Evolutionary conservation across 805 yeast genomes (phyloP), one percentile per base, ranked within the genome.

Genomic region (Ogataea nakhonphanomensis): DNA sequence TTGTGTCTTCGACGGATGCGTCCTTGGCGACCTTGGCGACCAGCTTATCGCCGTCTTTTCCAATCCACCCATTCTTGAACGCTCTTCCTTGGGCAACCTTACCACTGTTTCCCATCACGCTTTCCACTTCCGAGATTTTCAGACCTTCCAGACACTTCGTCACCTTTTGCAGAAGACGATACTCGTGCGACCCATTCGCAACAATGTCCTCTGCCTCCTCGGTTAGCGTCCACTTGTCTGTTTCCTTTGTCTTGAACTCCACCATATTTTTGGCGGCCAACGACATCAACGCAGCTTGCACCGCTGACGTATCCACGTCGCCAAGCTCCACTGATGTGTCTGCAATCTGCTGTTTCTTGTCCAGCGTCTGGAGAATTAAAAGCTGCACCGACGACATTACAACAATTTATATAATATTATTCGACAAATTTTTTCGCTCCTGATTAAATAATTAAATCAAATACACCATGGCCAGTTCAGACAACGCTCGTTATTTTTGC

Each of bases 31-130:
- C 70, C 48, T 79, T 77, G 22, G 85, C 61, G 36, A 86, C 76
- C 53, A 91, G 74, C 56, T 74, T 79, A 53, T 85, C 95, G 43
- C 91, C 95, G 44, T 83, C 85, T 63, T 95, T 93, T 49, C 76
- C 69, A 55, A 93, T 81, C 99, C 99, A 93, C 30, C 95, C 95
- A 64, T 90, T 90, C 66, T 89, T 91, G 76, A 93, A 95, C 12
- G 98, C 99, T 57, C 90, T 81, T 53, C 95, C 95, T 69, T 93
- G 99, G 48, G 99, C 99, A 49, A 91, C 74, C 54, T 82, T 81
- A 48, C 97, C 98, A 44, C 79, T 79, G 37, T 79, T 69, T 41
- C 97, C 97, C 66, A 91, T 70, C 50, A 82, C 75, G 41, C 79
- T 61, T 34, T 67, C 67, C 39, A 84, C 86, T 39, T 91, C 97